A percentile compares a stretch with the other conserved stretches of the same genome.
Evolutionary conservation across 441 rosid genomes (phyloP).

Genomic region (Erodium chrysanthum): DNA sequence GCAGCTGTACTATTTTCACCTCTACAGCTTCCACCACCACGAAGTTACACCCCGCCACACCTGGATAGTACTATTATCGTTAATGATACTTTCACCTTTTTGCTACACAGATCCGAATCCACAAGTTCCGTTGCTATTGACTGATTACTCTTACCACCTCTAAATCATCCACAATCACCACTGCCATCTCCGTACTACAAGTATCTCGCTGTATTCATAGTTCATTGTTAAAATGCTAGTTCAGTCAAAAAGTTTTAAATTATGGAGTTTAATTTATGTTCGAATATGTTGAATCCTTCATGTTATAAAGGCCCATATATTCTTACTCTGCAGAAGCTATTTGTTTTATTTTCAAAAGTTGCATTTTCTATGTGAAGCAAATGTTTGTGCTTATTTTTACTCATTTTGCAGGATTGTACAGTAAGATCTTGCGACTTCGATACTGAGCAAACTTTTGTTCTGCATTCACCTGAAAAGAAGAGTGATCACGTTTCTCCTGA

Average conservation of each 20-base stretch:
- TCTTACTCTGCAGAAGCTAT: not conserved
- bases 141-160: not conserved
- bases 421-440: conserved; percentile 94
- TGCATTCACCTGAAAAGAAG: conserved; percentile 95
- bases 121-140: not conserved
- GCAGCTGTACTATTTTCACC: not conserved
- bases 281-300: not conserved
- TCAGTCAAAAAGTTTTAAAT: not conserved
- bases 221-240: not conserved
- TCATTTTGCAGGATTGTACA: conserved; percentile 69
- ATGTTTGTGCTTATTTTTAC: not conserved
- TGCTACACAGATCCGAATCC: not conserved
- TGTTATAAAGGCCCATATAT: not conserved
- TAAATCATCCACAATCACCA: not conserved
- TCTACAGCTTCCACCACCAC: not conserved
- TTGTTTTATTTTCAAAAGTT: not conserved
- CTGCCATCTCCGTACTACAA: not conserved
- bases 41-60: not conserved
- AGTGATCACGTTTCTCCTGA: conserved; percentile 64
- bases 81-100: not conserved
- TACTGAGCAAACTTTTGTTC: conserved; percentile 81
- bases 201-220: not conserved
- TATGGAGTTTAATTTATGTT: not conserved
- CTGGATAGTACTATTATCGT: not conserved
- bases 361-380: not conserved